A percentile compares a stretch with the other conserved stretches of the same genome.
Conservation (phyloP, 768 basidiomycete species). For the Panus rudis region DNA sequence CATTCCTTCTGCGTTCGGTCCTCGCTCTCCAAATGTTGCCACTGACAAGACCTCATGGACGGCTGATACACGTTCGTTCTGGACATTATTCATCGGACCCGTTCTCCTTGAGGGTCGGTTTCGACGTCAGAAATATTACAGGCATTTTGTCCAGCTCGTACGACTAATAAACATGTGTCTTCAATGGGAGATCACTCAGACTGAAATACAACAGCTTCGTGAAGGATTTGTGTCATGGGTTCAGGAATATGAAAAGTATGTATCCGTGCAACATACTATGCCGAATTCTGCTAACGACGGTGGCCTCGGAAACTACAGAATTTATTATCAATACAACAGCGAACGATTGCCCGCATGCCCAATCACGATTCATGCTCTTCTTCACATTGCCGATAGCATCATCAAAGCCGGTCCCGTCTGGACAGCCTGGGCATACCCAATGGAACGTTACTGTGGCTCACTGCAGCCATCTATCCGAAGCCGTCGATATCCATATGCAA, state of each 20-base stretch:
- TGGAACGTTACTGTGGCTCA: constrained; percentile 22
- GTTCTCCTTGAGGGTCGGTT: constrained; percentile 30
- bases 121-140: constrained; percentile 26
- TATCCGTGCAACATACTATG: too few species aligned
- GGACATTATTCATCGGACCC: constrained; percentile 33
- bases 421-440: constrained; percentile 24
- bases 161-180: constrained; percentile 30
- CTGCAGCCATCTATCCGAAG: constrained; percentile 16
- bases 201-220: constrained; percentile 21
- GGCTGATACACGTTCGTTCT: constrained; percentile 35
- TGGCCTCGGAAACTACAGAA: too few species aligned
- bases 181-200: constrained; percentile 26
- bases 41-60: constrained; percentile 21
- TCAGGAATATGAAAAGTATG: constrained; percentile 31
- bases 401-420: constrained; percentile 17
- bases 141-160: constrained; percentile 36
- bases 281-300: too few species aligned
- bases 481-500: constrained; percentile 14
- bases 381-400: constrained; percentile 25
- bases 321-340: constrained; percentile 24
- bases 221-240: constrained; percentile 32
- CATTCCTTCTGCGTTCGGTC: constrained; percentile 34
- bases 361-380: constrained; percentile 25
- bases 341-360: constrained; percentile 22
- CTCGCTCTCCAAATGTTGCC: constrained; percentile 27